Evolutionary conservation across 805 yeast genomes (phyloP).

Genomic region (Maudiozyma pseudohumilis): DNA sequence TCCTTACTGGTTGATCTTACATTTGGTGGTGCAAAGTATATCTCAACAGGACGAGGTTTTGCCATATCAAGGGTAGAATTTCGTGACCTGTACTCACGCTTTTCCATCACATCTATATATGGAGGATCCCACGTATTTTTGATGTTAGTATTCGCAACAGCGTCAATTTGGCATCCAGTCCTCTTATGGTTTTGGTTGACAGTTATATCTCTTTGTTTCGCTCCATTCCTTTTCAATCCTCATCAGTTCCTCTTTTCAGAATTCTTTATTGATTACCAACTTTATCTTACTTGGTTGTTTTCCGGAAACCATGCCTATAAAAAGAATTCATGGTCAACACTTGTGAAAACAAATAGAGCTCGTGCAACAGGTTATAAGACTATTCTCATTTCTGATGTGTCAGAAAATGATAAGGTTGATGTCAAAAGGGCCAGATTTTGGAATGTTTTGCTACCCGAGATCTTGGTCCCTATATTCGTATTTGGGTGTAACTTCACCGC

Average conservation of each 20-base stretch:
- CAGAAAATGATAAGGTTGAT: slow-evolving; percentile 57
- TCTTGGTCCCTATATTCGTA: slow-evolving; percentile 60
- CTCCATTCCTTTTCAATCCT: slow-evolving; percentile 71
- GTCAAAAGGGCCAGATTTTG: slow-evolving; percentile 67
- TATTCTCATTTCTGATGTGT: slow-evolving; percentile 51
- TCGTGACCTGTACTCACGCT: slow-evolving; percentile 60
- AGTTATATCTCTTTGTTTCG: slow-evolving; percentile 50
- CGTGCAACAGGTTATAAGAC: slow-evolving; percentile 87
- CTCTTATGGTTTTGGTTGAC: slow-evolving; percentile 69
- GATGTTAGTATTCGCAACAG: slow-evolving; percentile 63
- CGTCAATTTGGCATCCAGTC: slow-evolving; percentile 75
- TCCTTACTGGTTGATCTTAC: slow-evolving; percentile 66
- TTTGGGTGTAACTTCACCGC: slow-evolving; percentile 64
- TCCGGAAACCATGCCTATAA: slow-evolving; percentile 66
- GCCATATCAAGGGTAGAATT: slow-evolving; percentile 78
- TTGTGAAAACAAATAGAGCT: slow-evolving; percentile 68
- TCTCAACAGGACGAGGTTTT: slow-evolving; percentile 90
- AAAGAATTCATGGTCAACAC: slow-evolving; percentile 70
- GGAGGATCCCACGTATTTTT: slow-evolving; percentile 62
- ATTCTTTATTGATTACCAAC: slow-evolving; percentile 59
- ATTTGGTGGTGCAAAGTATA: slow-evolving; percentile 86
- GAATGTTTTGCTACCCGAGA: slow-evolving; percentile 71
- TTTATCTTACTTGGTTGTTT: slow-evolving; percentile 63
- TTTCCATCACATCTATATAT: slow-evolving; percentile 68
- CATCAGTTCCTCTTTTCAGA: slow-evolving; percentile 64